These are phyloP conservation scores for Forsythia viridissima DNA, from an alignment of 257 asterid species.

Conservation along the genomic window DNA sequence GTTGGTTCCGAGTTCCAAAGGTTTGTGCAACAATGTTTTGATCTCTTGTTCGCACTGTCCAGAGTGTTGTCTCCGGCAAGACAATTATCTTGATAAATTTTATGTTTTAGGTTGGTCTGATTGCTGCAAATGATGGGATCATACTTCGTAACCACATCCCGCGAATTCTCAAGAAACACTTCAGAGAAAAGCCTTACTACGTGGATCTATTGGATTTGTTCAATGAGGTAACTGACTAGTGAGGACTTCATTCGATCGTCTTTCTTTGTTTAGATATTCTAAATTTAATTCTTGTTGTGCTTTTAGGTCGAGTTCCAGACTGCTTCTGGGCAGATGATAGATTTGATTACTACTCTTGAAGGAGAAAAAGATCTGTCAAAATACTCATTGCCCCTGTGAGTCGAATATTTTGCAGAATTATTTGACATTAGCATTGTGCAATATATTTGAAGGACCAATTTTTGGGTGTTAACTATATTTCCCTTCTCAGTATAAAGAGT, in stretches of 20 bases:
- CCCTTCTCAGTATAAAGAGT: neutral
- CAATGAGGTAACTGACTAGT: slow-evolving; percentile 68
- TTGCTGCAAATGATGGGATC: slow-evolving; percentile 86
- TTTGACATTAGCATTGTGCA: neutral
- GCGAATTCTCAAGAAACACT: slow-evolving; percentile 92
- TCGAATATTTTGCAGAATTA: slow-evolving; percentile 18
- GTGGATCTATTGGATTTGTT: slow-evolving; percentile 87
- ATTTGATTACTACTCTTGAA: slow-evolving; percentile 80
- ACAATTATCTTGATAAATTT: slow-evolving; percentile 19
- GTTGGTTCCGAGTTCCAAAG: slow-evolving; percentile 84
- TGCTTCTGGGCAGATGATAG: slow-evolving; percentile 97
- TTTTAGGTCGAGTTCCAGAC: slow-evolving; percentile 38
- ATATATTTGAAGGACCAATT: neutral
- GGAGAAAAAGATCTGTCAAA: slow-evolving; percentile 92
- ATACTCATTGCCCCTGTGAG: slow-evolving; percentile 87
- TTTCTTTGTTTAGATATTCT: neutral
- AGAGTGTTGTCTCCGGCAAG: neutral
- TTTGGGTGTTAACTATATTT: neutral
- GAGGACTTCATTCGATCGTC: neutral
- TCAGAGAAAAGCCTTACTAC: slow-evolving; percentile 78
- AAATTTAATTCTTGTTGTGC: neutral
- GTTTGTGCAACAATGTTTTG: slow-evolving; percentile 39
- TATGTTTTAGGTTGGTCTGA: slow-evolving; percentile 77
- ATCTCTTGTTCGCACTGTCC: slow-evolving; percentile 10
- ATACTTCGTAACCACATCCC: slow-evolving; percentile 91